Conservation (phyloP, 257 asterid species). For the Orobanche coerulescens region DNA sequence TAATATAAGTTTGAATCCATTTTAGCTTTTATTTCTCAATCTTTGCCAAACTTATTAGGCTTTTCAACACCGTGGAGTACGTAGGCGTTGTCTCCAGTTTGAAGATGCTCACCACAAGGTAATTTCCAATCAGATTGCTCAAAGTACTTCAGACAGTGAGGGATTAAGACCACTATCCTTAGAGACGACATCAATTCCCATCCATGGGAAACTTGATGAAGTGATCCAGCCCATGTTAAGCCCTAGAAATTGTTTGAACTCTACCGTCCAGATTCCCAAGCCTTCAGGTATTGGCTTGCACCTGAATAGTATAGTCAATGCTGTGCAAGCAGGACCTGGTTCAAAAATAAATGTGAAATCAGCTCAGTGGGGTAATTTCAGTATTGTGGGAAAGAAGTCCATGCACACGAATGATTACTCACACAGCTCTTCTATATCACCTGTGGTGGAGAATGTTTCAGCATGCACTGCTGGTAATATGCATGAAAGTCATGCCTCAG, state of each 20-base stretch:
- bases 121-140: constrained; percentile 17
- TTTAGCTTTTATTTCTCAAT: not conserved
- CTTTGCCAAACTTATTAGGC: not conserved
- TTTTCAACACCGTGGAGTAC: constrained; percentile 36
- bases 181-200: constrained; percentile 27
- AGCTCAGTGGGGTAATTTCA: constrained; percentile 23
- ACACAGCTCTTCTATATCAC: not conserved
- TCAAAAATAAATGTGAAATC: constrained; percentile 16
- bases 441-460: constrained; percentile 13
- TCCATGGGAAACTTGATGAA: constrained; percentile 20
- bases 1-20: not conserved
- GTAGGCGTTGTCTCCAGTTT: constrained; percentile 63
- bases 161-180: constrained; percentile 26
- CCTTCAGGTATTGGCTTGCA: constrained; percentile 41
- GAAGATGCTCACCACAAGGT: constrained; percentile 37
- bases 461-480: constrained; percentile 18
- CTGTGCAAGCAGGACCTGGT: constrained; percentile 20
- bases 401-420: not conserved
- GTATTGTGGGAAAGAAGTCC: not conserved
- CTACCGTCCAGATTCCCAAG: constrained; percentile 32
- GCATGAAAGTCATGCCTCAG: constrained; percentile 17
- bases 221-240: constrained; percentile 14
- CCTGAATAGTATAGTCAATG: constrained; percentile 23
- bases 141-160: constrained; percentile 30
- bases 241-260: constrained; percentile 27